phyloP scores from a whole-genome alignment of 768 basidiomycete species.

The Amanita muscaria region DNA sequence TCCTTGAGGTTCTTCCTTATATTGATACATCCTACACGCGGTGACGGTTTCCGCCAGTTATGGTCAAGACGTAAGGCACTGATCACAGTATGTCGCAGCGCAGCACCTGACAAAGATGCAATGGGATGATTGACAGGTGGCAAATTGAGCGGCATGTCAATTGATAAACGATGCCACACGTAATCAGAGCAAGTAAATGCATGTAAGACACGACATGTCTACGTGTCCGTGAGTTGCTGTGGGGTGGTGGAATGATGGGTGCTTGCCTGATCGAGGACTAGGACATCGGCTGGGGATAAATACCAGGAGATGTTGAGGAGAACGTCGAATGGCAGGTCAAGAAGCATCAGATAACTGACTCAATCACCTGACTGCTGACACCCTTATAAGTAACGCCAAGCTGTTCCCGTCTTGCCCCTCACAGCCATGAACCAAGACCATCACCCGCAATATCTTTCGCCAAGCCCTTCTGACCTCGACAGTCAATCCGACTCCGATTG shows the following conservation, averaged over 20 bases:
- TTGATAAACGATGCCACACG: slow-evolving; percentile 43
- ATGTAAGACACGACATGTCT: slow-evolving; percentile 56
- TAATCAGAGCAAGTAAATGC: slow-evolving; percentile 43
- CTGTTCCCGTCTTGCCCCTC: not conserved
- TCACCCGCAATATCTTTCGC: slow-evolving; percentile 23
- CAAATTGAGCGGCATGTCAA: slow-evolving; percentile 41
- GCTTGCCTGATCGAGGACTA: slow-evolving; percentile 41
- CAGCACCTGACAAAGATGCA: slow-evolving; percentile 26
- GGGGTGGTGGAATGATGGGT: not conserved
- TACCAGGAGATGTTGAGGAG: slow-evolving; percentile 27
- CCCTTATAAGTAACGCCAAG: slow-evolving; percentile 10
- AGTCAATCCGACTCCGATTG: slow-evolving; percentile 74
- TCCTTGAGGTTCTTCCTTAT: not conserved
- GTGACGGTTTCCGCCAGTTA: slow-evolving; percentile 30
- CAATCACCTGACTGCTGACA: slow-evolving; percentile 9
- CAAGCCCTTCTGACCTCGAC: slow-evolving; percentile 52
- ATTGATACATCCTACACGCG: not conserved
- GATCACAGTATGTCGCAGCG: slow-evolving; percentile 33
- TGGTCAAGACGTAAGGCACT: slow-evolving; percentile 39
- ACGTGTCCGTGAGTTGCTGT: slow-evolving; percentile 18
- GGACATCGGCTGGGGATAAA: slow-evolving; percentile 31
- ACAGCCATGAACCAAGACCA: slow-evolving; percentile 23
- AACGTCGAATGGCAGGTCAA: slow-evolving; percentile 36
- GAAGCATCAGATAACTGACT: slow-evolving; percentile 15
- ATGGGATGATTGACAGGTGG: slow-evolving; percentile 24